A percentile compares a stretch with the other conserved stretches of the same genome.
phyloP scores from a whole-genome alignment of 1,139 yeast genomes.

The Groenewaldozyma auringiensis region DNA sequence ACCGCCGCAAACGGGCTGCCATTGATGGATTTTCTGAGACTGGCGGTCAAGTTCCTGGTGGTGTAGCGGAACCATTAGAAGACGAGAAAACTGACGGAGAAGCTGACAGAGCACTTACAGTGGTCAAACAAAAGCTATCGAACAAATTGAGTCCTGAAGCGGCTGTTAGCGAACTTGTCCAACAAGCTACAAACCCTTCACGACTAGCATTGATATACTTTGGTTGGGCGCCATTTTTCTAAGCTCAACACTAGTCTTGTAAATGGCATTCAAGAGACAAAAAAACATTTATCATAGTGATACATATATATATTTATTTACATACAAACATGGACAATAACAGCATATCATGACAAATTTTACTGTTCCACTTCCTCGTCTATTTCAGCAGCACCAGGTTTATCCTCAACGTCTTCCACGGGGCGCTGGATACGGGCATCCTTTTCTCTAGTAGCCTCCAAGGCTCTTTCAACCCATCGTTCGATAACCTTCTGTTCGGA shows the following conservation, averaged over 20 bases:
- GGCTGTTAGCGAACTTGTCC: conserved; percentile 68
- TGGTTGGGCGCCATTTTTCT: conserved; percentile 59
- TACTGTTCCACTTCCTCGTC: conserved; percentile 8
- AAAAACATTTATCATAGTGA: too few species aligned
- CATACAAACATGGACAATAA: conserved; percentile 7
- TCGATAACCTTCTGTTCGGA: conserved; percentile 66
- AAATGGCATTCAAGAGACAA: too few species aligned
- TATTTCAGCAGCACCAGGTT: conserved; percentile 13
- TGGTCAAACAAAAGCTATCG: conserved; percentile 67
- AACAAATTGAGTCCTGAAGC: conserved; percentile 76
- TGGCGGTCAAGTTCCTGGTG: not conserved
- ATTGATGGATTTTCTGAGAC: not conserved
- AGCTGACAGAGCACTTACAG: conserved; percentile 68
- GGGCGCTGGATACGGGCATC: conserved; percentile 17
- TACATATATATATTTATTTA: not conserved
- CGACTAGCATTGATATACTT: conserved; percentile 69
- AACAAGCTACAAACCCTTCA: conserved; percentile 60
- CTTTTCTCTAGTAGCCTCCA: conserved; percentile 27
- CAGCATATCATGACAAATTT: not conserved
- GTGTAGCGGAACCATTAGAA: not conserved
- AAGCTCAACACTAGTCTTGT: too few species aligned
- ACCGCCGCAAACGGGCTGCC: conserved; percentile 32
- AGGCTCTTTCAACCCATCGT: conserved; percentile 66
- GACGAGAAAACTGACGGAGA: conserved; percentile 44
- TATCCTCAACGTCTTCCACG: conserved; percentile 16